Conservation (phyloP, 257 asterid genomes). For the Henckelia pumila region DNA sequence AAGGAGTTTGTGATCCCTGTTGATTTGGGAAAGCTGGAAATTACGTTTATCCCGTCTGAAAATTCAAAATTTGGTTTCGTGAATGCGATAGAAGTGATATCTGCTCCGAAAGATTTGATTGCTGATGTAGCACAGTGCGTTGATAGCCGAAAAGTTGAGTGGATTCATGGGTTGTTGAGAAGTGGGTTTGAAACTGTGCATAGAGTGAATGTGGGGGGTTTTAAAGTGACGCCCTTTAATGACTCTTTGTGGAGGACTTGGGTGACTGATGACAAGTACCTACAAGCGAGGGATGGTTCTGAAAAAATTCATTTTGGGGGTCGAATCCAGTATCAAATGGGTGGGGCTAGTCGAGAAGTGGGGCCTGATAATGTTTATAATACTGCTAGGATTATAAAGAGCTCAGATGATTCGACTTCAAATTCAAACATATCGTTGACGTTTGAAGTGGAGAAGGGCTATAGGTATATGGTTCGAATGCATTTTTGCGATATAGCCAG, state of each 20-base stretch:
- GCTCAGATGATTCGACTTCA: constrained; percentile 43
- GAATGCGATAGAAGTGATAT: constrained; percentile 80
- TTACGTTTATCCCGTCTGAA: constrained; percentile 49
- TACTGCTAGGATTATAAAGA: constrained; percentile 69
- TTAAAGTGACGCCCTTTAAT: constrained; percentile 85
- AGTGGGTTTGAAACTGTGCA: constrained; percentile 74
- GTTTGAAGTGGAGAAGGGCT: constrained; percentile 60
- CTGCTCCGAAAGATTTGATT: constrained; percentile 77
- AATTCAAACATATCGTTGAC: constrained; percentile 56
- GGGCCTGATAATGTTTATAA: constrained; percentile 89
- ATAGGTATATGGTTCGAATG: constrained; percentile 63
- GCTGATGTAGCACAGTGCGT: constrained; percentile 62
- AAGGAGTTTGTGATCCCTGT: constrained; percentile 71
- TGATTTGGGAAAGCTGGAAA: constrained; percentile 45
- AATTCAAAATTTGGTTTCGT: constrained; percentile 60
- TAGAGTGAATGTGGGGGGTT: constrained; percentile 86
- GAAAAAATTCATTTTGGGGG: constrained; percentile 55
- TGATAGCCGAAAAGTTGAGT: constrained; percentile 44
- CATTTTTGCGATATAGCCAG: constrained; percentile 95
- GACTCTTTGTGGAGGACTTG: constrained; percentile 95
- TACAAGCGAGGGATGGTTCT: constrained; percentile 34
- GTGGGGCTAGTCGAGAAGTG: constrained; percentile 88
- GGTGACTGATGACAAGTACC: constrained; percentile 62
- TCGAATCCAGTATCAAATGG: constrained; percentile 52
- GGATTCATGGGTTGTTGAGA: constrained; percentile 51